phyloP scores from a whole-genome alignment of 257 asterid species.

The Oldenlandia corymbosa region DNA sequence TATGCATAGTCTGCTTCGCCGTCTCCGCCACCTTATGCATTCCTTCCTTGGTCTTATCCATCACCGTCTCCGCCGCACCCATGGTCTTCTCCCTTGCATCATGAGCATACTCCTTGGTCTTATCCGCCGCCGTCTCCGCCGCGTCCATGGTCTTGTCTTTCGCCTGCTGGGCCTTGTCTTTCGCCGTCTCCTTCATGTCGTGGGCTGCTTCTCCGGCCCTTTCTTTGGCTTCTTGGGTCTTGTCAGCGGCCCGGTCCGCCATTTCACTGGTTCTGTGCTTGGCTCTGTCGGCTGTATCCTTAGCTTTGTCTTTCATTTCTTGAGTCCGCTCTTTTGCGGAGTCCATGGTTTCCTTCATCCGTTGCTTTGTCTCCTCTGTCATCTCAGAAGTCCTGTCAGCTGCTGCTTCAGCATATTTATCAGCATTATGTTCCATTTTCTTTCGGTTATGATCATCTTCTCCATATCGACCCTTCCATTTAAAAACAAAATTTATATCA shows the following conservation, averaged over 20 bases:
- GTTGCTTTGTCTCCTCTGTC: conserved; percentile 7
- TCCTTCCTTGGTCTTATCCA: conserved; percentile 35
- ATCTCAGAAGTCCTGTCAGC: conserved; percentile 11
- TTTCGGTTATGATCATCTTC: conserved; percentile 36
- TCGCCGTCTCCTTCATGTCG: conserved; percentile 25
- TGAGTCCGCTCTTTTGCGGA: conserved; percentile 24
- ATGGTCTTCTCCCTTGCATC: conserved; percentile 29
- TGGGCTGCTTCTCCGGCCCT: conserved; percentile 16
- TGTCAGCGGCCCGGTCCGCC: conserved; percentile 21
- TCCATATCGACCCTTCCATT: conserved; percentile 42
- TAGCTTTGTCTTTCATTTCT: conserved; percentile 41
- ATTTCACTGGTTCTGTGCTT: conserved; percentile 22
- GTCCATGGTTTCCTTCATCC: conserved; percentile 23
- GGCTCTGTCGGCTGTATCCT: conserved; percentile 19
- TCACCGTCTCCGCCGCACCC: conserved; percentile 23
- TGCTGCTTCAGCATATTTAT: conserved; percentile 21
- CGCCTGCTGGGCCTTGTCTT: conserved; percentile 29
- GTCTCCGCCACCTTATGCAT: conserved; percentile 28
- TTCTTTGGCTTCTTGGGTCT: conserved; percentile 13
- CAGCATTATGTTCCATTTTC: conserved; percentile 28
- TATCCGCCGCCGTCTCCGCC: conserved; percentile 29
- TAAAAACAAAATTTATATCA: not conserved
- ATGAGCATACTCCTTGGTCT: conserved; percentile 29
- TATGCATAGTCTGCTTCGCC: conserved; percentile 30
- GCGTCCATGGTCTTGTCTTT: conserved; percentile 28